Evolutionary conservation across 2,329 filamentous ascomycete species (phyloP).

Genomic region (Pyrenochaeta sp.): DNA sequence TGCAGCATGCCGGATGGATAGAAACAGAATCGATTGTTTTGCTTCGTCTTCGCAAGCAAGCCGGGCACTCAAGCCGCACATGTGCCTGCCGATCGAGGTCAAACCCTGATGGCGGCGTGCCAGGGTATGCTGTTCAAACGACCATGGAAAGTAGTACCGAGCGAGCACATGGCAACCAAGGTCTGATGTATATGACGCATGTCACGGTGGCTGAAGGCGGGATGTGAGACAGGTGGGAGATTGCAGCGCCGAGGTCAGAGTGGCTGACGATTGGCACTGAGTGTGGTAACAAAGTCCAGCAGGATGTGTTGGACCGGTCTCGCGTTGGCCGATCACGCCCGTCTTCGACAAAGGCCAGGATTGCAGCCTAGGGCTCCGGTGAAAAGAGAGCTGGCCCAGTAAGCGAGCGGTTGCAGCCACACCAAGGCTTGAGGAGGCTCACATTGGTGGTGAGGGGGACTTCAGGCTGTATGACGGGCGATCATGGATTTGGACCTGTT

Average conservation of each 20-base stretch:
- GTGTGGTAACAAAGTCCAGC: background rate
- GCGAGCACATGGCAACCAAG: constrained; percentile 18
- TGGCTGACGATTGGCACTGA: constrained; percentile 4
- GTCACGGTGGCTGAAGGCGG: constrained; percentile 10
- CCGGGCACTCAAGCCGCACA: background rate
- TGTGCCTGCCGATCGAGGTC: constrained; percentile 20
- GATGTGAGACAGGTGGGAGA: background rate
- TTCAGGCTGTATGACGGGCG: background rate
- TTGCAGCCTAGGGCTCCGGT: background rate
- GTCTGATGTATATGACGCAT: constrained; percentile 4
- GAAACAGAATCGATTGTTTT: background rate
- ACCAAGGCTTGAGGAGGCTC: background rate
- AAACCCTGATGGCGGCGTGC: background rate
- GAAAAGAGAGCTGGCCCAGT: background rate
- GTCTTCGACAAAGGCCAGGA: background rate
- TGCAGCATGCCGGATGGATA: background rate
- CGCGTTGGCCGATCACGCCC: background rate
- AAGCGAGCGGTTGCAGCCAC: background rate
- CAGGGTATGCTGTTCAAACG: background rate
- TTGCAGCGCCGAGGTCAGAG: constrained; percentile 4
- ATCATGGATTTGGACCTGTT: background rate
- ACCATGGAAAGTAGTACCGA: constrained; percentile 8
- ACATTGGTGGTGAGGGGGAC: background rate
- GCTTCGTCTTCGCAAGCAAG: background rate
- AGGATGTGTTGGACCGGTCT: background rate